These are phyloP conservation scores for Trichocomaceae sp. DNA, from an alignment of 2,329 filamentous ascomycete species.

Conservation along the genomic window DNA sequence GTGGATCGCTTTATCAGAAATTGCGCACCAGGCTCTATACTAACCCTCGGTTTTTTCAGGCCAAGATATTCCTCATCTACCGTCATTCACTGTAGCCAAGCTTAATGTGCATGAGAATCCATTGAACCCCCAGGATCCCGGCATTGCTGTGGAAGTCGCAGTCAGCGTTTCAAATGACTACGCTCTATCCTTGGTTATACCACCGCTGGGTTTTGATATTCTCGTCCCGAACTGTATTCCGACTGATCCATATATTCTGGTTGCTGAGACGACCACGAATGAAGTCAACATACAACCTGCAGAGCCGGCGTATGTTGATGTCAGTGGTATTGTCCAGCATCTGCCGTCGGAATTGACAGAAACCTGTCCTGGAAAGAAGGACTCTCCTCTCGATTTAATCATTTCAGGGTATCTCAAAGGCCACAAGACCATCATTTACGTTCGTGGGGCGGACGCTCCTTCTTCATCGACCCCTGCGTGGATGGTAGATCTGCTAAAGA, in stretches of 20 bases:
- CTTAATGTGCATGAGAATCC: constrained; percentile 69
- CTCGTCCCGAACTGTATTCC: constrained; percentile 73
- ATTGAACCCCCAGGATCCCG: constrained; percentile 48
- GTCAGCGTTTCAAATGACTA: constrained; percentile 68
- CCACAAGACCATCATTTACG: constrained; percentile 68
- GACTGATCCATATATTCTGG: constrained; percentile 64
- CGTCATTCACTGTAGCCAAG: constrained; percentile 73
- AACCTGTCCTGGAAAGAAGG: constrained; percentile 66
- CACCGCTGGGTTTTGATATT: constrained; percentile 75
- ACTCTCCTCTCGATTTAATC: constrained; percentile 78
- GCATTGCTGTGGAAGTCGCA: constrained; percentile 74
- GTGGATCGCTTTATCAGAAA: constrained; percentile 42
- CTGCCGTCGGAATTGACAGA: constrained; percentile 67
- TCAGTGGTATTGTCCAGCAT: constrained; percentile 63
- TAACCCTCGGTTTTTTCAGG: constrained; percentile 25
- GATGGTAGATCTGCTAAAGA: constrained; percentile 72
- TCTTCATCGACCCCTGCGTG: constrained; percentile 67
- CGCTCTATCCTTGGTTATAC: constrained; percentile 68
- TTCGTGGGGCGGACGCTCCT: constrained; percentile 67
- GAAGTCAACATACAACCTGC: constrained; percentile 62
- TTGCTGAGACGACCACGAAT: constrained; percentile 68
- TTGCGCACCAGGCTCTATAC: not conserved
- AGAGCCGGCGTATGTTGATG: constrained; percentile 60
- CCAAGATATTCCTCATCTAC: constrained; percentile 65
- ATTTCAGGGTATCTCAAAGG: constrained; percentile 77